These are phyloP conservation scores for Lantana camara DNA, from an alignment of 257 asterid species.

Conservation along the genomic window DNA sequence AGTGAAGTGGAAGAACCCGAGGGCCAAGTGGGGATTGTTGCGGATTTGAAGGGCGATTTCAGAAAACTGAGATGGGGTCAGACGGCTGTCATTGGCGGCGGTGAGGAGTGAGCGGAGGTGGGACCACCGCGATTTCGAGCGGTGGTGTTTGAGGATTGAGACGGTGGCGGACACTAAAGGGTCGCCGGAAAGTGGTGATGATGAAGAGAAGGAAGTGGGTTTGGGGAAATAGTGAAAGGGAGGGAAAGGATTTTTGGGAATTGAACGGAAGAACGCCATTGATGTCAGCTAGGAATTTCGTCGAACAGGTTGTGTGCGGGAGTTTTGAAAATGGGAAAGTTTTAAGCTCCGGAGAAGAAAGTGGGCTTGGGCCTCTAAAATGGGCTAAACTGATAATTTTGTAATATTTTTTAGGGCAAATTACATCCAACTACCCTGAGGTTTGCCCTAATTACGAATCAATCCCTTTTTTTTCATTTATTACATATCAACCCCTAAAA, in stretches of 20 bases:
- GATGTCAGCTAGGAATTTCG: slow-evolving; percentile 22
- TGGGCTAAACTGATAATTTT: too few relatives aligned
- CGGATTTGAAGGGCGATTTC: slow-evolving; percentile 60
- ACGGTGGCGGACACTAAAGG: slow-evolving; percentile 60
- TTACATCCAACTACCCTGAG: too few relatives aligned
- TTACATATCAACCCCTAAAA: too few relatives aligned
- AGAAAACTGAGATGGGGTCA: slow-evolving; percentile 69
- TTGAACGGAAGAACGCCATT: slow-evolving; percentile 34
- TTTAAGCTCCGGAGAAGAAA: too few relatives aligned
- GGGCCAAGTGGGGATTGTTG: slow-evolving; percentile 68
- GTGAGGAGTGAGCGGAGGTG: slow-evolving; percentile 70
- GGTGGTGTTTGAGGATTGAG: slow-evolving; percentile 84
- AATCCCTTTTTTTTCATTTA: too few relatives aligned
- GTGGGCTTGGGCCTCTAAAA: slow-evolving; percentile 5
- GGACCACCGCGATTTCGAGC: slow-evolving; percentile 91
- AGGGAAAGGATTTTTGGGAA: slow-evolving; percentile 17
- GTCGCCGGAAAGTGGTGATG: slow-evolving; percentile 36
- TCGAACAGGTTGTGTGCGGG: slow-evolving; percentile 31
- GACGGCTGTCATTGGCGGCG: slow-evolving; percentile 35
- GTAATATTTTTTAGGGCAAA: too few relatives aligned
- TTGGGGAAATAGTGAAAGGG: slow-evolving; percentile 11
- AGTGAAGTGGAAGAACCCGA: slow-evolving; percentile 72
- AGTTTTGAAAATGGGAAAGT: neutral
- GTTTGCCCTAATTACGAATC: too few relatives aligned
- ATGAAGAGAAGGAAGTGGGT: slow-evolving; percentile 34